Base-by-base conservation (phyloP, 192 early-diverging fungal genomes). In the Radiomyces spectabilis region DNA sequence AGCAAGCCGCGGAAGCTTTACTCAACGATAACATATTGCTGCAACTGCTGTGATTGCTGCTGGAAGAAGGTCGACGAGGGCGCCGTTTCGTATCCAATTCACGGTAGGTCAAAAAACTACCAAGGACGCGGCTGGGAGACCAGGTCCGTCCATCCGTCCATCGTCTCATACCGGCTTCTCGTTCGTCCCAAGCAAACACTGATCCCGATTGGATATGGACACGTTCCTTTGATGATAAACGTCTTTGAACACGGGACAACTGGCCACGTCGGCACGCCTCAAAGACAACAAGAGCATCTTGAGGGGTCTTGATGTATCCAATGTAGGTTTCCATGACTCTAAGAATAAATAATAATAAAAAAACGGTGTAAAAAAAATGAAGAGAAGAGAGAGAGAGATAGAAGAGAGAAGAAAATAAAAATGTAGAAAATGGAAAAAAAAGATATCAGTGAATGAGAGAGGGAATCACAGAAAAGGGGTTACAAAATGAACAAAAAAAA, bases 131-230 rank as follows among this genome's bases (percentile, higher is more conserved):
- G 27, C 84, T 87, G 1, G 92, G 86, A 27, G 86, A 89, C 92
- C 93, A 95, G 41, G 79, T 85, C 60, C 85, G 81, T 15, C 91
- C 91, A 64, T 95, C 93, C 0, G 93, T 93, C 93, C 93, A 95
- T 32, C 93, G 78, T 59, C 88, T 75, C 83, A 95, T 95, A 15
- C 91, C 93, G 41, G 83, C 82, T 65, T 95, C 91, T 49, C 85
- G 70, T 70, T 95, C 93, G 61, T 92, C 89, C 85, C 91, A 95
- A 33, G 87, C 85, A 74, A 91, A 95, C 24, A 93, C 83, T 4
- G 91, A 88, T 1, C 91, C 91, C 1, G 93, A 91, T 38, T 78
- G 71, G 47, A 95, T 88, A 40, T 80, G 73, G 15, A 77, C 76
- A 35, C 91, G 82, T 73, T 95, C 93, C 18, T 80, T 83, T 27